Evolutionary conservation across 2,329 filamentous ascomycete species (phyloP), one percentile per base, ranked within the genome.

Genomic region (Rugonectria rugulosa): DNA sequence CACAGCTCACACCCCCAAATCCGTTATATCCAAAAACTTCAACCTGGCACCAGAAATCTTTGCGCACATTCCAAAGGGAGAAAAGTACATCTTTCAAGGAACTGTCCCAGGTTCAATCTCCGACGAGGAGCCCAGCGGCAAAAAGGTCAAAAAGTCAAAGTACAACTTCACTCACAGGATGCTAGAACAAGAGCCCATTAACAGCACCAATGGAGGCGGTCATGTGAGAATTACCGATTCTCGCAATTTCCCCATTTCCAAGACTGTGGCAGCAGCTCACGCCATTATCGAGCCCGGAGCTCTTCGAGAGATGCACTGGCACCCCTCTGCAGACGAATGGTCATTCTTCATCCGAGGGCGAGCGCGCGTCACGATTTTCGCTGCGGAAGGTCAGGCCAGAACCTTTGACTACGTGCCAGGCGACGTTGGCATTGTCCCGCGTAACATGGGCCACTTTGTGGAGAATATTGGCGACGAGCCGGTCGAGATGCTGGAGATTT

Each of bases 281-380:
- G 82, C 90, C 15, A 82, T 83, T 31, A 89, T 93, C 57, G 78
- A 88, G 60, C 89, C 89, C 0, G 88, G 88, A 12, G 88, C 87
- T 0, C 78, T 92, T 69, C 83, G 89, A 9, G 89, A 92, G 75
- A 91, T 93, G 81, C 90, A 93, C 76, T 93, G 90, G 90, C 90
- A 93, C 68, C 88, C 89, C 1, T 86, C 85, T 38, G 88, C 88
- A 11, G 90, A 92, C 66, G 89, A 92, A 71, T 93, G 89, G 89
- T 89, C 86, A 6, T 93, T 90, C 73, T 92, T 93, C 77, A 84
- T 93, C 69, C 75, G 76, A 21, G 90, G 90, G 0, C 84, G 85
- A 34, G 90, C 88, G 0, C 83, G 90, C 26, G 83, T 92, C 12
- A 92, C 89, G 12, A 83, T 93, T 61, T 93, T 92, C 68, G 88